A percentile compares a stretch with the other conserved stretches of the same genome.
Evolutionary conservation across 164 flowering plant species (phyloP).

Genomic region (Vitis amurensis): DNA sequence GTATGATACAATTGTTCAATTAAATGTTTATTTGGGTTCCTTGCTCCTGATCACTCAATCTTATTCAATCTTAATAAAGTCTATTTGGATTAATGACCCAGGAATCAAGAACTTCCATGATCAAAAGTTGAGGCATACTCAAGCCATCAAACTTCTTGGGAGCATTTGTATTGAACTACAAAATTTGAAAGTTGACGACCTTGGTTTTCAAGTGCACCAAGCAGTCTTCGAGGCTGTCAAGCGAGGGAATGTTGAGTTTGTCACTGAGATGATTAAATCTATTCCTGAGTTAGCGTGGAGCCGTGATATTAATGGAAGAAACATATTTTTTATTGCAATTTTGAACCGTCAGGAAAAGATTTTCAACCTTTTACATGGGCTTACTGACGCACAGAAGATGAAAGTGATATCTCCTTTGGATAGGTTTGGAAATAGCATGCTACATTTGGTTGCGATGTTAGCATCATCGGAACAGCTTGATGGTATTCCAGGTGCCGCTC

Average conservation of each 20-base stretch:
- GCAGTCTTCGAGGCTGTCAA: constrained; percentile 18
- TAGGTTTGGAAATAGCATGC: constrained; percentile 14
- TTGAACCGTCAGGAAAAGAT: constrained; percentile 26
- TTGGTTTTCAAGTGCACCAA: not conserved
- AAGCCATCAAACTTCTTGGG: constrained; percentile 11
- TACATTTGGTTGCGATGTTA: constrained; percentile 23
- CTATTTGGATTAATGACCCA: not conserved
- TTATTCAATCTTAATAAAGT: not conserved
- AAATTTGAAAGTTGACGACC: not conserved
- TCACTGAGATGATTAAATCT: constrained; percentile 1
- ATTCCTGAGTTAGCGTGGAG: constrained; percentile 14
- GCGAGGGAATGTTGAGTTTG: constrained; percentile 24
- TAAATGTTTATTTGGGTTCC: not conserved
- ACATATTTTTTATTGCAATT: constrained; percentile 15
- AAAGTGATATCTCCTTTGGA: constrained; percentile 4
- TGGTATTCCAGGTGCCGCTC: constrained; percentile 27
- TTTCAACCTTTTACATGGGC: constrained; percentile 22
- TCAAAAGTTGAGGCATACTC: constrained; percentile 11
- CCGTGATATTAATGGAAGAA: not conserved
- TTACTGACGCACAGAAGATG: constrained; percentile 2
- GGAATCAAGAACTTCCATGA: constrained; percentile 13
- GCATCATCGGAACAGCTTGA: constrained; percentile 17
- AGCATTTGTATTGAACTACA: not conserved
- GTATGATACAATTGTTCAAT: not conserved
- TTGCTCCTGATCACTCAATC: not conserved